Evolutionary conservation across 352 stramenopile species (phyloP).

Genomic region (Aphanomyces euteiches): DNA sequence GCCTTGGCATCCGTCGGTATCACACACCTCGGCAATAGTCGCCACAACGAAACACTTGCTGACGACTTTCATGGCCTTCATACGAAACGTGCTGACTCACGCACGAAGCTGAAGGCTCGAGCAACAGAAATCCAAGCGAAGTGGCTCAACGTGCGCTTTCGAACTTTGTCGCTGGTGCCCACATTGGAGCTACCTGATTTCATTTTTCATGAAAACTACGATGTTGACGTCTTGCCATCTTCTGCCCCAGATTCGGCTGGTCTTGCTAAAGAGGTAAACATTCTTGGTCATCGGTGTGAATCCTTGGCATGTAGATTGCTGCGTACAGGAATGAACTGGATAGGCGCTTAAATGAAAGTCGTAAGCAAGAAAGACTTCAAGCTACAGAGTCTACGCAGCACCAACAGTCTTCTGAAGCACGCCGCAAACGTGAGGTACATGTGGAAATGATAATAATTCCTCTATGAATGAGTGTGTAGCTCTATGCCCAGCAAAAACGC

Average conservation of each 20-base stretch:
- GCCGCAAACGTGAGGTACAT: conserved; percentile 16
- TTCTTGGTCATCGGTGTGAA: neutral
- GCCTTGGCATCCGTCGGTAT: neutral
- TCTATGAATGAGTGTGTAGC: neutral
- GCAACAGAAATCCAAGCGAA: neutral
- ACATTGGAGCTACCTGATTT: conserved; percentile 1
- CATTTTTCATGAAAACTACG: neutral
- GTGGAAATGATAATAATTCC: neutral
- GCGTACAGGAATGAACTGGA: conserved; percentile 15
- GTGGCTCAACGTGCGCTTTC: conserved; percentile 23
- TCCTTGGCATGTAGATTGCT: conserved; percentile 7
- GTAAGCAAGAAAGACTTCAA: neutral
- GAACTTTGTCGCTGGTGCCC: conserved; percentile 2
- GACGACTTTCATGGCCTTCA: neutral
- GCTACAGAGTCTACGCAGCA: conserved; percentile 1
- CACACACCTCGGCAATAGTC: neutral
- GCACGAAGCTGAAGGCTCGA: neutral
- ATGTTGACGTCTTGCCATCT: neutral
- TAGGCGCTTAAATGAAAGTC: neutral
- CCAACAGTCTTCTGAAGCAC: neutral
- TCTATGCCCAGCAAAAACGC: conserved; percentile 7
- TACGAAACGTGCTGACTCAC: neutral
- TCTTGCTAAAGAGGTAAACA: conserved; percentile 11
- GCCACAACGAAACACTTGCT: neutral
- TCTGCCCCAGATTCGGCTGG: neutral